Conservation (phyloP, 2,329 filamentous ascomycete species). For the Aspergillus sp. region DNA sequence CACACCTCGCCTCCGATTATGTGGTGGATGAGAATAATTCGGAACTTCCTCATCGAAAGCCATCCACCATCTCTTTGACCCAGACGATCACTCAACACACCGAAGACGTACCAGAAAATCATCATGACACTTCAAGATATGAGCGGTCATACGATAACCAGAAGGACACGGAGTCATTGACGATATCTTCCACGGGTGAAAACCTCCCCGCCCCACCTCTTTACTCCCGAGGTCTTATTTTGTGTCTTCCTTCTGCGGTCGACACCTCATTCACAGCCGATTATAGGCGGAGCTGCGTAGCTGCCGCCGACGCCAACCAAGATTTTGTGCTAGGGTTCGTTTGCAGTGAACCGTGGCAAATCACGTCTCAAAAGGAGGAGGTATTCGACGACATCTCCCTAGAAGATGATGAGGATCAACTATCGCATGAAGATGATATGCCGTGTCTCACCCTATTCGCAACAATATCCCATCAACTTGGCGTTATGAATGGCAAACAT, state of each 20-base stretch:
- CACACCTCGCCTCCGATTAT: constrained; percentile 26
- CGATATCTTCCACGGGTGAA: background rate
- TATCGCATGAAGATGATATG: constrained; percentile 16
- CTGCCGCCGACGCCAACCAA: constrained; percentile 39
- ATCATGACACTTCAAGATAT: background rate
- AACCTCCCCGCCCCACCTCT: constrained; percentile 32
- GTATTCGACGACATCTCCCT: constrained; percentile 25
- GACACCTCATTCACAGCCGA: constrained; percentile 33
- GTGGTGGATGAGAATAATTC: constrained; percentile 16
- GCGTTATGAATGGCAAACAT: constrained; percentile 11
- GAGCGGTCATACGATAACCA: background rate
- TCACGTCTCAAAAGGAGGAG: constrained; percentile 28
- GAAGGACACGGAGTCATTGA: background rate
- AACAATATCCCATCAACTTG: constrained; percentile 13
- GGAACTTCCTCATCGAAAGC: constrained; percentile 33
- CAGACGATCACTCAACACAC: constrained; percentile 40
- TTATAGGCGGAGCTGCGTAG: constrained; percentile 36
- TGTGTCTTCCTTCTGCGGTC: constrained; percentile 34
- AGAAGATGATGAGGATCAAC: constrained; percentile 16
- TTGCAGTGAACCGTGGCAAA: constrained; percentile 36
- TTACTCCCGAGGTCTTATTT: constrained; percentile 35
- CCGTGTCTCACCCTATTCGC: constrained; percentile 20
- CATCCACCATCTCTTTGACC: constrained; percentile 44
- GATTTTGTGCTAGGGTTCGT: constrained; percentile 43
- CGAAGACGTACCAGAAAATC: constrained; percentile 26